A percentile compares a stretch with the other conserved stretches of the same genome.
Conservation (phyloP, 2,329 filamentous ascomycete species). For the Clonostachys byssicola region DNA sequence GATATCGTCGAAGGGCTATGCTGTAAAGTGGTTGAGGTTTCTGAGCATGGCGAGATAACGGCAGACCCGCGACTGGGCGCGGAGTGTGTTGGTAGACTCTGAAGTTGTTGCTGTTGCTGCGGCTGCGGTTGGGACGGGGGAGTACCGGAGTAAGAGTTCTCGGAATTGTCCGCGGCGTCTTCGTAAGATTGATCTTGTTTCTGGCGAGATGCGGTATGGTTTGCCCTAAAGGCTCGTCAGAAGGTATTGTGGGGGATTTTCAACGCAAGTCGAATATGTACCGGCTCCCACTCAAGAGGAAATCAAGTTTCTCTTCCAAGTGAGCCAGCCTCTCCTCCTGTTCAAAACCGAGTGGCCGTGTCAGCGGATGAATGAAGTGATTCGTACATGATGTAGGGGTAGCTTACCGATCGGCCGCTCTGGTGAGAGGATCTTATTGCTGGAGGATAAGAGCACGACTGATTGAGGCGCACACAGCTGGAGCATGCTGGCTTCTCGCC, state of each 20-base stretch:
- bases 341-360: not conserved
- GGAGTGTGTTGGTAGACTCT: not conserved
- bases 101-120: conserved; percentile 1
- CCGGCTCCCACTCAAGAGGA: conserved; percentile 37
- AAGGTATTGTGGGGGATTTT: conserved; percentile 7
- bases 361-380: not conserved
- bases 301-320: conserved; percentile 47
- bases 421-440: conserved; percentile 24
- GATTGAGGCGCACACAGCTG: conserved; percentile 41
- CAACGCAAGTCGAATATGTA: conserved; percentile 8
- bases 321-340: conserved; percentile 46
- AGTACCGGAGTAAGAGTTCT: conserved; percentile 2
- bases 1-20: conserved; percentile 24
- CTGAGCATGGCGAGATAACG: conserved; percentile 7
- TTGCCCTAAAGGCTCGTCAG: conserved; percentile 23
- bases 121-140: conserved; percentile 2
- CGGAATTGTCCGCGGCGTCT: not conserved
- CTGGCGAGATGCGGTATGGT: conserved; percentile 6
- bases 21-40: conserved; percentile 10
- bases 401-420: conserved; percentile 37
- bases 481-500: conserved; percentile 47
- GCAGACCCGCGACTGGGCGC: conserved; percentile 1
- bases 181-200: not conserved
- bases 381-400: not conserved
- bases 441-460: conserved; percentile 38